Evolutionary conservation across 495 filamentous ascomycete species (phyloP).

Genomic region (Articulospora tetracladia): DNA sequence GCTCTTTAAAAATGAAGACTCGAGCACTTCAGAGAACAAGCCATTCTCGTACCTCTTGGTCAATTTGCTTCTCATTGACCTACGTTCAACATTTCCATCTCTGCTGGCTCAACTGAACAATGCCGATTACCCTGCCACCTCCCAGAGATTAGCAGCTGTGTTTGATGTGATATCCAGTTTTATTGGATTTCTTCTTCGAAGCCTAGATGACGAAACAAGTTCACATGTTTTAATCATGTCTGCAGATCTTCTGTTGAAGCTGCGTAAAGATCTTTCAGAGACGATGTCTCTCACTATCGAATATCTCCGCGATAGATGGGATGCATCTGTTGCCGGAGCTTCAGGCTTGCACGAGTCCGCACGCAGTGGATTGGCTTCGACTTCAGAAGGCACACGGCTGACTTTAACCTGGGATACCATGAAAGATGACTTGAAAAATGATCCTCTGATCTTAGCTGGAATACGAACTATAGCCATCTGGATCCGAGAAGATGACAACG

Average conservation of each 20-base stretch:
- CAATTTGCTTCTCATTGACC: conserved; percentile 55
- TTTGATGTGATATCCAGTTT: conserved; percentile 58
- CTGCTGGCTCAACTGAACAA: conserved; percentile 51
- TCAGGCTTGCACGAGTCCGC: conserved; percentile 48
- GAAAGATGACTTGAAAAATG: conserved; percentile 34
- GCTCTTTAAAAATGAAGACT: conserved; percentile 37
- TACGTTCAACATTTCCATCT: conserved; percentile 57
- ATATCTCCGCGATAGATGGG: conserved; percentile 62
- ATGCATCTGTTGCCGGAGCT: conserved; percentile 50
- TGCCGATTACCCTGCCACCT: conserved; percentile 39
- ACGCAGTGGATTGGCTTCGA: conserved; percentile 28
- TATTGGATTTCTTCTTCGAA: conserved; percentile 50
- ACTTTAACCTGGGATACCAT: conserved; percentile 50
- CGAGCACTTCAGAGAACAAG: conserved; percentile 32
- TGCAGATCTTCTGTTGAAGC: conserved; percentile 51
- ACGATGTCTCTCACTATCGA: conserved; percentile 56
- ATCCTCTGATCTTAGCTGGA: conserved; percentile 45
- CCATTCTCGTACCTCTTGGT: conserved; percentile 58
- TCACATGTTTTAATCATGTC: conserved; percentile 28
- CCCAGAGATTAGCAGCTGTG: conserved; percentile 51
- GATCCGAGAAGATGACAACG: conserved; percentile 60
- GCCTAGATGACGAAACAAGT: conserved; percentile 33
- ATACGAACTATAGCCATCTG: conserved; percentile 53
- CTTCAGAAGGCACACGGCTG: conserved; percentile 30
- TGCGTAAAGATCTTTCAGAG: conserved; percentile 54